Base-by-base conservation (phyloP, 2,329 filamentous ascomycete species). In the Penicillium sp. region DNA sequence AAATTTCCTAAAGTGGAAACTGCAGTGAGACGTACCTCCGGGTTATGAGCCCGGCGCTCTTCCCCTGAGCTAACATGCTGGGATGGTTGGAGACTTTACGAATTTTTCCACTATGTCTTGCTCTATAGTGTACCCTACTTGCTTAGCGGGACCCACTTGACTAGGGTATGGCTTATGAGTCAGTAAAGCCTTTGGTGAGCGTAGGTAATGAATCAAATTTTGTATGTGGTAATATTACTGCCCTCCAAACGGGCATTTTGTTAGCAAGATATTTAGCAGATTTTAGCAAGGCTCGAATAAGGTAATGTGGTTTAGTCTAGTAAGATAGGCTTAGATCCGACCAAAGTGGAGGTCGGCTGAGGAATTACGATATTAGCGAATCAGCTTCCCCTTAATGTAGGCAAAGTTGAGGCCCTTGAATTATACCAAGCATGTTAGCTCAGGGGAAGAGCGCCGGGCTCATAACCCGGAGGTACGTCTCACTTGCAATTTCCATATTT, bases 1-100 rank as follows among this genome's bases (percentile, higher is more conserved):
- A 8, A 21, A 41, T 41, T n/a, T 41, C n/a, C n/a, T 41, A 22
- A 22, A 10, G 8, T n/a, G n/a, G n/a, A 13, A 21, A n/a, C 21
- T 19, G 19, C 11, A 41, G 37, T 41, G 37, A 41, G 37, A 41
- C 37, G 37, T 41, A 66, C 74, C 72, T 76, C 73, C 73, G 75
- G 75, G 75, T 77, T 77, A 77, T 77, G 75, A 77, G 75, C 75
- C 75, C 75, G 74, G 75, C 74, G 75, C 75, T 75, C 74, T 77
- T 75, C 75, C 75, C 65, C 75, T 77, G 74, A 75, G 71, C 72
- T 72, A 75, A 71, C 70, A 74, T 74, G 73, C 73, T 75, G 52
- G 33, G 21, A 19, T n/a, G 35, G 31, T 33, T 33, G 31, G 13
- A 16, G 13, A 1, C 0, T 33, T 33, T 7, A 1, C 9, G 4